Percentiles rank a stretch among this genome's conserved stretches.
Conservation (phyloP, 2,329 filamentous ascomycete genomes). For the Domatiomyces catenatus region DNA sequence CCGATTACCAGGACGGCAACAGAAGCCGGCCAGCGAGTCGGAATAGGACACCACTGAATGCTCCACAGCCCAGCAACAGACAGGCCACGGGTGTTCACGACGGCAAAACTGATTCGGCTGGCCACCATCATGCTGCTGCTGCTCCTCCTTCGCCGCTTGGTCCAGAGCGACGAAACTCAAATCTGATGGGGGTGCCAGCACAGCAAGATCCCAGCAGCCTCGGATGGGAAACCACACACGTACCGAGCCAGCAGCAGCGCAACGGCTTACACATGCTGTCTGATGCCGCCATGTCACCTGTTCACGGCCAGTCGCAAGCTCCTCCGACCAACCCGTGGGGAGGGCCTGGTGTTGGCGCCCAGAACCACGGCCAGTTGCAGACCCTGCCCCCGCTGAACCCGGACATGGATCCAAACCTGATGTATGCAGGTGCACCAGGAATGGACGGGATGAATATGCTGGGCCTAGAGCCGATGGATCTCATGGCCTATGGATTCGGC, state of each 20-base stretch:
- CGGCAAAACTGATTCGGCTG: background rate
- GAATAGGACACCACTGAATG: conserved; percentile 8
- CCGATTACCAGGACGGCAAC: conserved; percentile 6
- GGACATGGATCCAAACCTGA: background rate
- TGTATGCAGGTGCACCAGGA: background rate
- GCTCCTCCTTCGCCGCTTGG: background rate
- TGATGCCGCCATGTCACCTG: conserved; percentile 17
- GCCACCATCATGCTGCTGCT: background rate
- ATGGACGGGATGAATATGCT: background rate
- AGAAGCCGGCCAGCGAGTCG: conserved; percentile 5
- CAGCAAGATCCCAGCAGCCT: conserved; percentile 9
- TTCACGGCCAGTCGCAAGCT: conserved; percentile 5
- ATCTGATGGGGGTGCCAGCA: conserved; percentile 1
- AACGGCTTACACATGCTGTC: conserved; percentile 17
- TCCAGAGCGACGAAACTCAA: background rate
- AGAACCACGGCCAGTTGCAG: background rate
- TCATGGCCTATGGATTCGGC: conserved; percentile 18
- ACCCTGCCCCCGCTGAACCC: background rate
- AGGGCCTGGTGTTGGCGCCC: background rate
- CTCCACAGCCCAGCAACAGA: background rate
- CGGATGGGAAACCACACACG: conserved; percentile 7
- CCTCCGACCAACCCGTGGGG: conserved; percentile 4
- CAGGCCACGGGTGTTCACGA: background rate
- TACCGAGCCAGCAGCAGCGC: conserved; percentile 7
- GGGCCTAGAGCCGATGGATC: conserved; percentile 4